A percentile compares a stretch with the other conserved stretches of the same genome.
phyloP scores from a whole-genome alignment of 2,329 filamentous ascomycete species.

The Arthrobotrys entomopaga region DNA sequence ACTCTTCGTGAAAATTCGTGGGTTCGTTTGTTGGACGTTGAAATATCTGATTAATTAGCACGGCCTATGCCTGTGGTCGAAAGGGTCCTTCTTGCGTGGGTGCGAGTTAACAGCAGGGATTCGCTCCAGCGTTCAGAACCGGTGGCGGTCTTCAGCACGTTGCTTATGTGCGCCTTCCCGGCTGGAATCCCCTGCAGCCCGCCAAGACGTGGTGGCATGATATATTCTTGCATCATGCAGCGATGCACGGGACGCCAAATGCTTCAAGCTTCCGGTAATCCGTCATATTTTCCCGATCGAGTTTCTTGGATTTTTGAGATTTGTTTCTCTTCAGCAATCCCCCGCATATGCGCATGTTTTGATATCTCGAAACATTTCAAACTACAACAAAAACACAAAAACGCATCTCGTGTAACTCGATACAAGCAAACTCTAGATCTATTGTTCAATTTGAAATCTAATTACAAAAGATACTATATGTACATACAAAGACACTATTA shows the following conservation, averaged over 20 bases:
- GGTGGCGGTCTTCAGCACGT: no score
- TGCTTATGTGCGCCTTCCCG: slow-evolving; percentile 28
- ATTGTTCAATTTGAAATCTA: slow-evolving; percentile 1
- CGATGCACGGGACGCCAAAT: slow-evolving; percentile 14
- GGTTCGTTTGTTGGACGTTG: no score
- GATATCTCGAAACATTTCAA: background rate
- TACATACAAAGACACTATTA: slow-evolving; percentile 4
- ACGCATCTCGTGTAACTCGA: background rate
- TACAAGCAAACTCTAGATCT: background rate
- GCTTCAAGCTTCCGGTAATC: slow-evolving; percentile 23
- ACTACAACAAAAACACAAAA: slow-evolving; percentile 18
- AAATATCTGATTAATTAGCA: background rate
- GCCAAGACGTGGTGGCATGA: slow-evolving; percentile 1
- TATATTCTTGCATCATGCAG: slow-evolving; percentile 5
- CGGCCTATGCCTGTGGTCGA: slow-evolving; percentile 25
- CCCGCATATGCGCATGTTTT: no score
- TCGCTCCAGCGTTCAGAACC: slow-evolving; percentile 9
- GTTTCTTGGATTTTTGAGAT: background rate
- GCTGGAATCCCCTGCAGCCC: slow-evolving; percentile 22
- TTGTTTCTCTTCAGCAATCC: background rate
- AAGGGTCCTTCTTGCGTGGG: slow-evolving; percentile 19
- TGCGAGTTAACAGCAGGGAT: slow-evolving; percentile 24
- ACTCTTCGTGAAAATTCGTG: no score
- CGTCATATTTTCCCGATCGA: slow-evolving; percentile 20
- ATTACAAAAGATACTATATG: slow-evolving; percentile 12